These are phyloP conservation scores for Phytopythium chamaehyphon DNA, from an alignment of 352 stramenopile genomes.

Conservation along the genomic window DNA sequence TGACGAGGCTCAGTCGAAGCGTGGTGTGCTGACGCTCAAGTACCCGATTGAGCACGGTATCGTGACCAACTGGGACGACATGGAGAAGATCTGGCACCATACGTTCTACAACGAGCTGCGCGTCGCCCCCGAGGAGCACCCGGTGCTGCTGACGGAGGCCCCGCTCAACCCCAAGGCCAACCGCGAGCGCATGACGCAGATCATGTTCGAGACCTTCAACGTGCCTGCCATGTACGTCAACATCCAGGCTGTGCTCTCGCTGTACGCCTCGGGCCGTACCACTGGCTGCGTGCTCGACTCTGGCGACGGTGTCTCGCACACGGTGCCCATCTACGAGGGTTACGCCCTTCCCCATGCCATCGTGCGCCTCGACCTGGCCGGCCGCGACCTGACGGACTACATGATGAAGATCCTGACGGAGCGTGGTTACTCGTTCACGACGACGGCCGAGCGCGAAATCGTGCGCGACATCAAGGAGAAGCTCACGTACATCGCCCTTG, in stretches of 20 bases:
- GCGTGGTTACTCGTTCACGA: conserved; percentile 93
- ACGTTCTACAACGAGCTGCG: conserved; percentile 99
- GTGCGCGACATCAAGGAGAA: conserved; percentile 97
- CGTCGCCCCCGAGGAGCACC: conserved; percentile 95
- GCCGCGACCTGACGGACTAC: conserved; percentile 94
- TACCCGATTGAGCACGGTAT: conserved; percentile 99
- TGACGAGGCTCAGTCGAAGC: conserved; percentile 92
- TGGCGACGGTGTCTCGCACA: conserved; percentile 93
- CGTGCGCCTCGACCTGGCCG: conserved; percentile 91
- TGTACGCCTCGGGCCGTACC: conserved; percentile 94
- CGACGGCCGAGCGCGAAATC: conserved; percentile 94
- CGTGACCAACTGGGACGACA: conserved; percentile 99
- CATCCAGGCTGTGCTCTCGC: conserved; percentile 90
- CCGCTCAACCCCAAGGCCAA: conserved; percentile 93
- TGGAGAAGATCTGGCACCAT: conserved; percentile 99
- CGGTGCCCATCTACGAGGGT: conserved; percentile 95
- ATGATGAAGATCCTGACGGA: conserved; percentile 96
- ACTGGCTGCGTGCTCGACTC: conserved; percentile 95
- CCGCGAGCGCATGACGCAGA: conserved; percentile 92
- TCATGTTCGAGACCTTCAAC: conserved; percentile 97
- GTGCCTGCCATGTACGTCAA: conserved; percentile 94
- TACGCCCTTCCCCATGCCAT: conserved; percentile 94
- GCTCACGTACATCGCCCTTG: conserved; percentile 92
- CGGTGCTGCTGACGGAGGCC: conserved; percentile 93
- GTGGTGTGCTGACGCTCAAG: conserved; percentile 91